These are phyloP conservation scores for Arthrobotrys conoides DNA, from an alignment of 2,329 filamentous ascomycete genomes.

Conservation along the genomic window DNA sequence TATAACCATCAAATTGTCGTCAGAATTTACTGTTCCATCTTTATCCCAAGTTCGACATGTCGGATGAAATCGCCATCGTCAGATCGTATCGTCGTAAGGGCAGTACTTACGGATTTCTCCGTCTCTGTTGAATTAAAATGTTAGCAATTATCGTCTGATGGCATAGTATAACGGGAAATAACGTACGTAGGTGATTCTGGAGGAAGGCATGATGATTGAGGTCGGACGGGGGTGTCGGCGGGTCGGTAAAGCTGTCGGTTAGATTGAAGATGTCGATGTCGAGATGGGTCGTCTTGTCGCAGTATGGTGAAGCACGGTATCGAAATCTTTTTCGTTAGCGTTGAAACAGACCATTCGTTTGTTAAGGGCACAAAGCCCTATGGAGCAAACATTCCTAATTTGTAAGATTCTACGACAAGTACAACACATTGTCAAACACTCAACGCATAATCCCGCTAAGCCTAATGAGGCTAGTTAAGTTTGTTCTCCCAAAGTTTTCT, in stretches of 20 bases:
- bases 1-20: slow-evolving; percentile 66
- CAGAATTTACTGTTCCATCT: slow-evolving; percentile 59
- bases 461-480: slow-evolving; percentile 30
- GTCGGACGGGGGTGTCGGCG: slow-evolving; percentile 61
- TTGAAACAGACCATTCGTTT: slow-evolving; percentile 33
- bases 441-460: not conserved
- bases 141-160: slow-evolving; percentile 65
- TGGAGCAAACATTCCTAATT: slow-evolving; percentile 45
- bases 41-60: slow-evolving; percentile 1
- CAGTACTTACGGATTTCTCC: slow-evolving; percentile 70
- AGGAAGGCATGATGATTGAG: slow-evolving; percentile 71
- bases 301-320: slow-evolving; percentile 29
- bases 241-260: slow-evolving; percentile 40
- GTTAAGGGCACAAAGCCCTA: slow-evolving; percentile 50
- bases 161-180: slow-evolving; percentile 23
- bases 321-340: slow-evolving; percentile 60
- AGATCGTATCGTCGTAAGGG: slow-evolving; percentile 23
- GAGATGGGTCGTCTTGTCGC: slow-evolving; percentile 57
- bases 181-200: slow-evolving; percentile 73
- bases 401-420: slow-evolving; percentile 5
- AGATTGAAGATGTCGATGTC: slow-evolving; percentile 54
- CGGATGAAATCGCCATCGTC: slow-evolving; percentile 13
- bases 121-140: slow-evolving; percentile 68
- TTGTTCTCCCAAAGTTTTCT: slow-evolving; percentile 51
- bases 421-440: slow-evolving; percentile 21